Evolutionary conservation across 257 asterid species (phyloP), one percentile per base, ranked within the genome.

Genomic region (Solanum tacnaense): DNA sequence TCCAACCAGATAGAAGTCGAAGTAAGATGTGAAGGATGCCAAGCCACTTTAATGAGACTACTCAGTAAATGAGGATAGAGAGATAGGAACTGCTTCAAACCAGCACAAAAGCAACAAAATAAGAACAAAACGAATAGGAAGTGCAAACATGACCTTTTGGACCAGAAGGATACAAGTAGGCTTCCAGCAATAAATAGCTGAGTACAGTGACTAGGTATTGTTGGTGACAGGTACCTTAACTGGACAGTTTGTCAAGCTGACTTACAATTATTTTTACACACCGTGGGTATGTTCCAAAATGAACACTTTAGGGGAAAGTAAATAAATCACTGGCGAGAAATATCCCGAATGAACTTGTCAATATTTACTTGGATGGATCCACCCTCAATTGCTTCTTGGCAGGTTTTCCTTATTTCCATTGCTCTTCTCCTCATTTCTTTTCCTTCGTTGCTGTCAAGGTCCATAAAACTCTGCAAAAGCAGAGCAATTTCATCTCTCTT

Each of bases 401-500:
- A 46, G 56, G 18, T 46, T 13, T 46, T 46, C 18, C 74, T 88
- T 16, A 91, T 88, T 86, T 87, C 92, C 71, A 73, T 86, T 5
- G 94, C 90, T 87, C 89, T 91, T 21, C 62, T 36, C 16, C 36
- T 16, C 74, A 92, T 71, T 90, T 88, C 92, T 41, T 21, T 90
- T 88, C 93, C 90, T 71, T 93, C 93, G 2, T 11, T 31, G 35
- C 88, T 88, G 84, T 92, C 93, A 87, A 85, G 87, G 34, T 91
- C 90, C 98, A 95, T 91, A 75, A 95, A 93, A 85, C 82, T 89
- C 89, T 86, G 90, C 62, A 95, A 89, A 6, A 93, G 32, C 85
- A 83, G 41, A 9, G 87, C 79, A 70, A 94, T 91, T 7, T 92
- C 86, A 23, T 72, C 90, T 71, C 95, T 89, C 36, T 21, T 76